Evolutionary conservation across 257 asterid genomes (phyloP), one percentile per base, ranked within the genome.

Genomic region (Solanum pinnatisectum): DNA sequence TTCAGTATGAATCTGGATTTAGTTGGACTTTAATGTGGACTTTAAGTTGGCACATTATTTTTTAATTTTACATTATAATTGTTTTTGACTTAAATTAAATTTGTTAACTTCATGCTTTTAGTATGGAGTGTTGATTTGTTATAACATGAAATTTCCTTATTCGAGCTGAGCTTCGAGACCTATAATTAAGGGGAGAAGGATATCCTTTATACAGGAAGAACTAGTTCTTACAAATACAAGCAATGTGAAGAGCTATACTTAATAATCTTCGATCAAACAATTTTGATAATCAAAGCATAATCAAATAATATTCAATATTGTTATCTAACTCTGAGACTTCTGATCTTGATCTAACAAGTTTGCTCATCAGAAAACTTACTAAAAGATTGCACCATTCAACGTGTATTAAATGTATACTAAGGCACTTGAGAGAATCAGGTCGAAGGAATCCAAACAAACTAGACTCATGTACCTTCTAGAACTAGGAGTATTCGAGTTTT

Each of bases 11-110:
- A 56, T 56, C 0, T 20, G 0, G 3, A 56, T 56, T 20, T 56
- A 56, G 0, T 20, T 20, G 4, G 0, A 3, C 0, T 20, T 16
- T 5, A 49, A 15, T 56, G 2, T 3, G 11, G 0, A n/a, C n/a
- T n/a, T n/a, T n/a, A n/a, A n/a, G n/a, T n/a, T n/a, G n/a, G n/a
- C n/a, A n/a, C n/a, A n/a, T n/a, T n/a, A n/a, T n/a, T n/a, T n/a
- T n/a, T n/a, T n/a, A n/a, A n/a, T n/a, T n/a, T n/a, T n/a, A n/a
- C n/a, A n/a, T n/a, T n/a, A n/a, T n/a, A n/a, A n/a, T n/a, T n/a
- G n/a, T n/a, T n/a, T n/a, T n/a, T n/a, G n/a, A n/a, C n/a, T n/a
- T n/a, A n/a, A n/a, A n/a, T n/a, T n/a, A n/a, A n/a, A n/a, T n/a
- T n/a, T n/a, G n/a, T n/a, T n/a, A n/a, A n/a, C n/a, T n/a, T n/a